These are phyloP conservation scores for Fraxinus sp. DNA, from an alignment of 305 asterid genomes.

Conservation along the genomic window DNA sequence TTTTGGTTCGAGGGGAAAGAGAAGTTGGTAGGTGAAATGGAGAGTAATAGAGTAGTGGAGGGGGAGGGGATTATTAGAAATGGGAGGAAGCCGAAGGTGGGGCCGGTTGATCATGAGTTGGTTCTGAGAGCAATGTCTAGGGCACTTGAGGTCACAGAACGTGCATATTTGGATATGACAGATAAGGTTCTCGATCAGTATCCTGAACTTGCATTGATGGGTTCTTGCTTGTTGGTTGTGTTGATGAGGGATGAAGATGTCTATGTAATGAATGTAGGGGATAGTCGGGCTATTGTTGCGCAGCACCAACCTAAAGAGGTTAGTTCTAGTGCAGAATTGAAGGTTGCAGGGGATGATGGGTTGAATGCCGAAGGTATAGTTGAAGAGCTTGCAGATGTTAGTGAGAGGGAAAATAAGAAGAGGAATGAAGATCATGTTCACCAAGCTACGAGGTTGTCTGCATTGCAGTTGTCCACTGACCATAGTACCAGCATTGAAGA, in stretches of 20 bases:
- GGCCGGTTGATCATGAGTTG: conserved; percentile 72
- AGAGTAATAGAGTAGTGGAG: conserved; percentile 39
- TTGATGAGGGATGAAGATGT: conserved; percentile 97
- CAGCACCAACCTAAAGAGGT: conserved; percentile 56
- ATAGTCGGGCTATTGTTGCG: conserved; percentile 97
- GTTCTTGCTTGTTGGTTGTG: conserved; percentile 88
- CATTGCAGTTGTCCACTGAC: conserved; percentile 91
- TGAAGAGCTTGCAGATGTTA: conserved; percentile 53
- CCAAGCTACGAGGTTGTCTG: conserved; percentile 55
- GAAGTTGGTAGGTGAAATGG: conserved; percentile 46
- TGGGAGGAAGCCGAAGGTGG: conserved; percentile 67
- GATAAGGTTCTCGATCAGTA: conserved; percentile 90
- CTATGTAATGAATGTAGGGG: conserved; percentile 95
- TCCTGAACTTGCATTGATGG: conserved; percentile 98
- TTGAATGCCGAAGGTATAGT: conserved; percentile 50
- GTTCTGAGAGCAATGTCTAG: conserved; percentile 89
- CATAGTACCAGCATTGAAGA: conserved; percentile 97
- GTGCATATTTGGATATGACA: conserved; percentile 82
- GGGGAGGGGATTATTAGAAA: conserved; percentile 40
- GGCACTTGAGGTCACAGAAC: conserved; percentile 86
- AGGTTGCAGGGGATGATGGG: conserved; percentile 38
- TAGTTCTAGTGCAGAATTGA: conserved; percentile 36
- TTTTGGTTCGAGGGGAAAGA: conserved; percentile 76
- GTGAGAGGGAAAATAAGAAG: conserved; percentile 42
- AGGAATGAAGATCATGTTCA: conserved; percentile 50